phyloP scores from a whole-genome alignment of 1,284 basidiomycete species.

The Ustilago crameri region DNA sequence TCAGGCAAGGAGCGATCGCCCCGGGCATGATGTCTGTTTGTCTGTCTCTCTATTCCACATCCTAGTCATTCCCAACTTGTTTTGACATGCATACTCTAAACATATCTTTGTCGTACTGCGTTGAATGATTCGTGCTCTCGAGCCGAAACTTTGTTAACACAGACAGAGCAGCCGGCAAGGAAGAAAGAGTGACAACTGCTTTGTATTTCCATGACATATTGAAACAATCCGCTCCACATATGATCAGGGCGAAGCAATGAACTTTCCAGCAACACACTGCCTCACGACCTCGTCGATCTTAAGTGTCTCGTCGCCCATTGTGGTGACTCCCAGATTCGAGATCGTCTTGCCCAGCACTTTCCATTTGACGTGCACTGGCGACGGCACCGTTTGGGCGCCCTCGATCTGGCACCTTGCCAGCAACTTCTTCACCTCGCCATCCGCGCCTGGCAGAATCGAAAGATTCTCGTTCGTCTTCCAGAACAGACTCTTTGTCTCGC shows the following conservation, averaged over 20 bases:
- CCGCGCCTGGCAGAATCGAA: conserved; percentile 2
- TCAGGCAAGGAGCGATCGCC: too few relatives aligned
- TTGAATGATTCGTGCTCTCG: too few relatives aligned
- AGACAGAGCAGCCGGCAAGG: background rate
- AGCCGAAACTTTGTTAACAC: too few relatives aligned
- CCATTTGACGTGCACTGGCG: conserved; percentile 70
- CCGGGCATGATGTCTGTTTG: too few relatives aligned
- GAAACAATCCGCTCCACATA: background rate
- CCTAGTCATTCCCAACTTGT: too few relatives aligned
- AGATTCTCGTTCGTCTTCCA: conserved; percentile 69
- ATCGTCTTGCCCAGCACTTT: conserved; percentile 67
- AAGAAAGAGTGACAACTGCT: background rate
- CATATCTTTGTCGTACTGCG: too few relatives aligned
- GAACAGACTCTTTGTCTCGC: conserved; percentile 67
- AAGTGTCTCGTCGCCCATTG: background rate
- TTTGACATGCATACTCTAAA: too few relatives aligned
- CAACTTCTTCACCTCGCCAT: conserved; percentile 67
- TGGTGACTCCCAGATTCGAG: conserved; percentile 10
- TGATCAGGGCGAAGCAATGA: conserved; percentile 36
- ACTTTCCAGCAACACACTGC: conserved; percentile 39
- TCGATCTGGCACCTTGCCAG: conserved; percentile 71
- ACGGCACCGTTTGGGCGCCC: conserved; percentile 59
- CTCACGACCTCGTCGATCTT: conserved; percentile 39
- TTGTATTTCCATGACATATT: conserved; percentile 1
- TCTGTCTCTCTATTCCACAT: too few relatives aligned